Conservation (phyloP, 371 early-diverging fungal genomes). For the Haplosporangium sp. region DNA sequence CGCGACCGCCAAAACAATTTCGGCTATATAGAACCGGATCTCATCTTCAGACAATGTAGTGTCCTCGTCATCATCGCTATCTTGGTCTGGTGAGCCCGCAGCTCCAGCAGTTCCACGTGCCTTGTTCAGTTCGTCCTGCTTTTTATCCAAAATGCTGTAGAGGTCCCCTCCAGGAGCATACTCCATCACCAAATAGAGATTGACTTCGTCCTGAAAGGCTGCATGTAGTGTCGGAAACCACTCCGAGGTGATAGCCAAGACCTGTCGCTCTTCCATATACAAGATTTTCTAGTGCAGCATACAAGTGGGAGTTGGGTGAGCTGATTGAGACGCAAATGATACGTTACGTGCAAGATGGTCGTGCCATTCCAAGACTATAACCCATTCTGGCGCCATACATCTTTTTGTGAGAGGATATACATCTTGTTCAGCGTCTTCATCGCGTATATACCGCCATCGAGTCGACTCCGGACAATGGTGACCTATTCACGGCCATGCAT, state of each 20-base stretch:
- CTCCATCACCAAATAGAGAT: constrained; percentile 97
- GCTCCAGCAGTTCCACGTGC: constrained; percentile 4
- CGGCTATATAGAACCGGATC: constrained; percentile 96
- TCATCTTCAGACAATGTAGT: constrained; percentile 86
- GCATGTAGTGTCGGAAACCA: constrained; percentile 89
- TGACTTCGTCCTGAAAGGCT: constrained; percentile 92
- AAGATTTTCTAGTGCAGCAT: constrained; percentile 72
- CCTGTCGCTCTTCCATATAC: constrained; percentile 91
- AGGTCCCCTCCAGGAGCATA: constrained; percentile 96
- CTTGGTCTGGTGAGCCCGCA: background rate
- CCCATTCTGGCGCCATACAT: constrained; percentile 58
- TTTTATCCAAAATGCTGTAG: constrained; percentile 91
- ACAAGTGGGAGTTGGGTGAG: background rate
- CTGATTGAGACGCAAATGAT: too few relatives aligned
- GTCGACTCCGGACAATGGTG: constrained; percentile 77
- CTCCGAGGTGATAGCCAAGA: constrained; percentile 78
- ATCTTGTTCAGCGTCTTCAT: constrained; percentile 95
- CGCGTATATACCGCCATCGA: constrained; percentile 86
- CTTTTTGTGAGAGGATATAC: constrained; percentile 83
- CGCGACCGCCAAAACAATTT: constrained; percentile 92
- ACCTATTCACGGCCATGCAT: constrained; percentile 57
- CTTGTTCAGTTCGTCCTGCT: constrained; percentile 63
- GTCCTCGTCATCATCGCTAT: constrained; percentile 34
- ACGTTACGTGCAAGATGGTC: too few relatives aligned
- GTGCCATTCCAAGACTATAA: too few relatives aligned